These are phyloP conservation scores for Oryza meyeriana DNA, from an alignment of 176 grass and related monocot genomes.

Conservation along the genomic window DNA sequence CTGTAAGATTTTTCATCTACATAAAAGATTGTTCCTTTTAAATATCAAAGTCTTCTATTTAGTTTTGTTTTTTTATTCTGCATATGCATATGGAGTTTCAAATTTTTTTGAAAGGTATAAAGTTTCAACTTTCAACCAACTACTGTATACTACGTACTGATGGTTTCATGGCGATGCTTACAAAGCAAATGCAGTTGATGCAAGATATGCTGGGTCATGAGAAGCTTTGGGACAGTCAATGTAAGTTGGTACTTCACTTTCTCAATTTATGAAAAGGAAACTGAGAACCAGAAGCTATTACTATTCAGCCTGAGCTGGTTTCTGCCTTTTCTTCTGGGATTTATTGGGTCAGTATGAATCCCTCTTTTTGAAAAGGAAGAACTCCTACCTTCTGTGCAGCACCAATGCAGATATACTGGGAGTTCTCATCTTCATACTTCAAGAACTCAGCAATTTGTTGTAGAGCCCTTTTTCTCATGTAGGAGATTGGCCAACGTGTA, in stretches of 20 bases:
- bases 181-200: background rate
- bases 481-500: constrained; percentile 49
- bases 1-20: background rate
- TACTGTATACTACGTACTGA: background rate
- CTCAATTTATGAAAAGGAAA: background rate
- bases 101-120: background rate
- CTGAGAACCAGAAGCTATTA: background rate
- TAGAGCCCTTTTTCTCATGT: constrained; percentile 61
- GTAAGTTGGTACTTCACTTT: background rate
- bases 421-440: constrained; percentile 79
- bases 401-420: constrained; percentile 63
- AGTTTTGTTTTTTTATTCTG: background rate
- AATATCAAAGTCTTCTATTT: background rate
- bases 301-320: background rate
- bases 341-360: background rate
- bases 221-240: background rate
- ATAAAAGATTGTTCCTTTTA: background rate
- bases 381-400: constrained; percentile 55
- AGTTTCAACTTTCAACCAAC: background rate
- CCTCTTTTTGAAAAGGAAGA: background rate
- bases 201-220: background rate
- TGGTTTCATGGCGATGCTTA: background rate
- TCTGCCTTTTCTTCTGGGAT: background rate
- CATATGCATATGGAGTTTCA: background rate
- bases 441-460: constrained; percentile 48